phyloP scores from a whole-genome alignment of 371 early-diverging fungal species.

The Chytridium lagenaria region DNA sequence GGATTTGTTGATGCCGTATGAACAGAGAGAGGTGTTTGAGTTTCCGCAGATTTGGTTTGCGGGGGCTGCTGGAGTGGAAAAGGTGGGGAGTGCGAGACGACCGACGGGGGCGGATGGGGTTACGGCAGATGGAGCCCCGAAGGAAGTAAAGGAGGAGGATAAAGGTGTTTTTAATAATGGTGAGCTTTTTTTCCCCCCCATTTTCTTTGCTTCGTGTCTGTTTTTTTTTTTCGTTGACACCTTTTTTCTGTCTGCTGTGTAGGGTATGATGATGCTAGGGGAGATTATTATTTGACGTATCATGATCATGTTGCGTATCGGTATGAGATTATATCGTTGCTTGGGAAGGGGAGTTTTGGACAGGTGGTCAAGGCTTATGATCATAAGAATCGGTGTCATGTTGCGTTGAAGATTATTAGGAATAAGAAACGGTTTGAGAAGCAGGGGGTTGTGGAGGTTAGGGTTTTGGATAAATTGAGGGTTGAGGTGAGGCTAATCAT shows the following conservation, averaged over 20 bases:
- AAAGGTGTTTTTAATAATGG: conserved; percentile 60
- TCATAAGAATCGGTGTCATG: conserved; percentile 84
- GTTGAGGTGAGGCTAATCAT: conserved; percentile 60
- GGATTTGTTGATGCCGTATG: conserved; percentile 70
- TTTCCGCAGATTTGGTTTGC: conserved; percentile 86
- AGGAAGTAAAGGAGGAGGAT: conserved; percentile 41
- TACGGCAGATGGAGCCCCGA: conserved; percentile 11
- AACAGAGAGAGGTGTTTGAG: conserved; percentile 81
- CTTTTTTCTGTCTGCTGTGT: neutral
- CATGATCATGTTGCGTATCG: conserved; percentile 92
- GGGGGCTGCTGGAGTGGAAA: conserved; percentile 65
- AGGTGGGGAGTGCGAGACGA: conserved; percentile 49
- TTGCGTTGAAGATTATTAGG: conserved; percentile 96
- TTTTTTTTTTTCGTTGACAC: neutral
- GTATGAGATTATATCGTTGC: conserved; percentile 84
- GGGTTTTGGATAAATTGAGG: conserved; percentile 78
- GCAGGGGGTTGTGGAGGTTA: conserved; percentile 94
- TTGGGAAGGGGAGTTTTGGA: conserved; percentile 98
- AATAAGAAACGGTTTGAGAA: conserved; percentile 95
- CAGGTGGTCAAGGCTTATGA: conserved; percentile 94
- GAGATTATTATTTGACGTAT: conserved; percentile 84
- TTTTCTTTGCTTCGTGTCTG: neutral
- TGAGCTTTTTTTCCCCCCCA: neutral
- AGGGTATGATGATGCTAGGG: conserved; percentile 93
- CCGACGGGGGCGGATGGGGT: conserved; percentile 45